Conservation (phyloP, 2,329 filamentous ascomycete genomes). For the Tolypocladium sp. region DNA sequence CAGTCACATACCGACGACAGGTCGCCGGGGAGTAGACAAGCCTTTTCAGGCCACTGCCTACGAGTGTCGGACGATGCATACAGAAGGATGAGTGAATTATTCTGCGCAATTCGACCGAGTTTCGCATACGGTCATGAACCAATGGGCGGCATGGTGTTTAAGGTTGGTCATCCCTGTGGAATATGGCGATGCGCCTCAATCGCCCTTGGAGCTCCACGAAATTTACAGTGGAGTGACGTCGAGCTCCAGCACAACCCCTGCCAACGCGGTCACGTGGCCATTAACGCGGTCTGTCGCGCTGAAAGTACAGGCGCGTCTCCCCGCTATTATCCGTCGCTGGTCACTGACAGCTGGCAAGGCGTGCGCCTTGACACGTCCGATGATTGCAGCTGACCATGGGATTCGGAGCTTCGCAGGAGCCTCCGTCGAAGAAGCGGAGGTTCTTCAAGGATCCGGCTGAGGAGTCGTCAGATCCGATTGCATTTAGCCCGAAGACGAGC, state of each 20-base stretch:
- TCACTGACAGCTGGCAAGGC: not conserved
- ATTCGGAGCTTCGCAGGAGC: slow-evolving; percentile 26
- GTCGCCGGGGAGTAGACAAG: slow-evolving; percentile 15
- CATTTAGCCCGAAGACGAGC: slow-evolving; percentile 11
- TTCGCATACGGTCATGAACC: not conserved
- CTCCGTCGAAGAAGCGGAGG: slow-evolving; percentile 34
- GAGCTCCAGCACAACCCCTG: slow-evolving; percentile 1
- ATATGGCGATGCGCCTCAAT: not conserved
- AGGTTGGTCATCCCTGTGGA: slow-evolving; percentile 3
- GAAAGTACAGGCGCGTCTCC: slow-evolving; percentile 27
- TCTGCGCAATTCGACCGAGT: not conserved
- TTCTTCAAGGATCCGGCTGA: slow-evolving; percentile 26
- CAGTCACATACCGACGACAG: slow-evolving; percentile 36
- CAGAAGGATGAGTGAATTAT: slow-evolving; percentile 4
- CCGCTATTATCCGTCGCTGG: not conserved
- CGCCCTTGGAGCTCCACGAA: not conserved
- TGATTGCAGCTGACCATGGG: slow-evolving; percentile 24
- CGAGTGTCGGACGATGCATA: slow-evolving; percentile 30
- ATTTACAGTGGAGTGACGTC: slow-evolving; percentile 14
- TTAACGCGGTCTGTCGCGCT: slow-evolving; percentile 26
- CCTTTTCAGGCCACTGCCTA: slow-evolving; percentile 28
- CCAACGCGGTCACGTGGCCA: slow-evolving; percentile 29
- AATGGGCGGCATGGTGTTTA: slow-evolving; percentile 10
- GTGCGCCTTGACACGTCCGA: not conserved
- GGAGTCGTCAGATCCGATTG: slow-evolving; percentile 13